A percentile compares a stretch with the other conserved stretches of the same genome.
Conservation (phyloP, 225 moss, liverwort and hornwort species). For the Straminergon stramineum region DNA sequence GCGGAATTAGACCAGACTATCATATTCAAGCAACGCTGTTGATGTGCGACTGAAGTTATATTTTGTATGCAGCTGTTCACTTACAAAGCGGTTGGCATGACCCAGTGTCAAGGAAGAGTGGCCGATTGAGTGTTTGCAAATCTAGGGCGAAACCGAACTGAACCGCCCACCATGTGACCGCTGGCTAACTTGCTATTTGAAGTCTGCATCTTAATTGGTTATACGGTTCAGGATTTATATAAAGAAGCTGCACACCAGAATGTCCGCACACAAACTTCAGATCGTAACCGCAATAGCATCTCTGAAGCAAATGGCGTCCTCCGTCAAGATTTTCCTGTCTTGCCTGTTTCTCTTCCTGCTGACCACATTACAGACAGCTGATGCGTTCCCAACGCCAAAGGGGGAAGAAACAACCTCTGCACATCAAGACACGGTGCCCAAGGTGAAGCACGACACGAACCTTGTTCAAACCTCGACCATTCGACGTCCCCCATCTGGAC, state of each 20-base stretch:
- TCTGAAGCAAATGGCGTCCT: not conserved
- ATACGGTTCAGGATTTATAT: not conserved
- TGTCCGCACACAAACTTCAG: not conserved
- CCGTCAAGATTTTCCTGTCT: not conserved
- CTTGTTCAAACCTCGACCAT: conserved; percentile 9
- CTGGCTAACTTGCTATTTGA: not conserved
- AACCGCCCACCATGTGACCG: not conserved
- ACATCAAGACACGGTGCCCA: not conserved
- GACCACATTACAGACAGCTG: not conserved
- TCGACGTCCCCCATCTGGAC: conserved; percentile 35
- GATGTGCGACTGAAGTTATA: not conserved
- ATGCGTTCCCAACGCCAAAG: not conserved
- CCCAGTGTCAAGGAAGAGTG: not conserved
- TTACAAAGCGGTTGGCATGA: not conserved
- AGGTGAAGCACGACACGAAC: not conserved
- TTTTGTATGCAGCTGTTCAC: not conserved
- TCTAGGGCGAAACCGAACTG: not conserved
- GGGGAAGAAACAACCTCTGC: not conserved
- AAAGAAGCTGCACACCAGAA: not conserved
- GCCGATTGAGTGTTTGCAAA: not conserved
- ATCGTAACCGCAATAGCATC: not conserved
- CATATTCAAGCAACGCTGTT: not conserved
- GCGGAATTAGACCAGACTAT: too few species aligned
- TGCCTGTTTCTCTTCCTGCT: not conserved
- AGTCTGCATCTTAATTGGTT: not conserved